These are phyloP conservation scores for Solanum corneliomulleri DNA, from an alignment of 257 asterid genomes.

Conservation along the genomic window DNA sequence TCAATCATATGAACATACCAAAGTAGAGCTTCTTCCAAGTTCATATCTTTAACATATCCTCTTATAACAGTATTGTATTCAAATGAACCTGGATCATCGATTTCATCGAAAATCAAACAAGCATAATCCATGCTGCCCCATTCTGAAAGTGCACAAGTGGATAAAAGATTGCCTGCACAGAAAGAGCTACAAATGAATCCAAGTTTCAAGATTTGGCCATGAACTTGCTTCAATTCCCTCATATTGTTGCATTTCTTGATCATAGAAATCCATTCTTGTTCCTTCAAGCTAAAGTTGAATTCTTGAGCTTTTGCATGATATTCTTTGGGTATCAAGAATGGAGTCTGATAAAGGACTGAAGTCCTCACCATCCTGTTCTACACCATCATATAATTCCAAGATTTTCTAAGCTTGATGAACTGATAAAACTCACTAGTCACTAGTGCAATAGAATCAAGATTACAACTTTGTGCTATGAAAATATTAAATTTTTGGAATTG, in stretches of 20 bases:
- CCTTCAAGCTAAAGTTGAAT: slow-evolving; percentile 29
- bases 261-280: slow-evolving; percentile 48
- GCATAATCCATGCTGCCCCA: slow-evolving; percentile 94
- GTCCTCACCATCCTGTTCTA: slow-evolving; percentile 48
- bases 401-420: background rate
- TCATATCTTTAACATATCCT: slow-evolving; percentile 42
- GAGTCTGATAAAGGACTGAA: slow-evolving; percentile 40
- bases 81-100: slow-evolving; percentile 47
- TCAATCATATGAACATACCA: slow-evolving; percentile 52
- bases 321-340: slow-evolving; percentile 22
- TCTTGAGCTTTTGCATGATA: slow-evolving; percentile 20
- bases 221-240: slow-evolving; percentile 55
- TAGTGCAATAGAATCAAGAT: background rate
- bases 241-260: slow-evolving; percentile 42
- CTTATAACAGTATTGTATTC: slow-evolving; percentile 61
- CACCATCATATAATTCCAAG: slow-evolving; percentile 12
- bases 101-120: slow-evolving; percentile 44
- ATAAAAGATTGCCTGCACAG: slow-evolving; percentile 55
- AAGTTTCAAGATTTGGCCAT: slow-evolving; percentile 48
- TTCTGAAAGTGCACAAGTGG: slow-evolving; percentile 65
- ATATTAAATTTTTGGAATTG: background rate
- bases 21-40: slow-evolving; percentile 26
- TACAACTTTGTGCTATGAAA: background rate
- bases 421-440: background rate
- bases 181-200: slow-evolving; percentile 52